Percentiles rank a stretch among this genome's conserved stretches.
These are phyloP conservation scores for Rhodocollybia butyracea DNA, from an alignment of 768 basidiomycete genomes.

Conservation along the genomic window DNA sequence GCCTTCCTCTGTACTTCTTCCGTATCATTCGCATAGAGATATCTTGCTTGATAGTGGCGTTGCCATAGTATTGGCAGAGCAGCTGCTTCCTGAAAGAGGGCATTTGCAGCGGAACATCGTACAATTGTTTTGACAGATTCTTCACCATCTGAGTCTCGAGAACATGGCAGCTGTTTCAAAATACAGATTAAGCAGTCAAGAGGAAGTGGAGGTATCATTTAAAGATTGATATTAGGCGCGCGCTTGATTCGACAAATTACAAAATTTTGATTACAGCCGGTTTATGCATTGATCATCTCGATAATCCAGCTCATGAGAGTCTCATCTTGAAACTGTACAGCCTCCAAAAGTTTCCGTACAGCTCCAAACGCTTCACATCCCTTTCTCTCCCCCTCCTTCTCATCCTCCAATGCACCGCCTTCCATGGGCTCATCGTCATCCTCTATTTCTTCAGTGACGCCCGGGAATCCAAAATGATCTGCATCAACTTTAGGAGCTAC, in stretches of 20 bases:
- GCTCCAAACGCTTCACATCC: conserved; percentile 67
- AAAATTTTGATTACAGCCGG: too few species aligned
- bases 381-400: conserved; percentile 65
- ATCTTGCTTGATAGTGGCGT: conserved; percentile 48
- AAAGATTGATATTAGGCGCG: conserved; percentile 24
- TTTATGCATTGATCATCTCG: conserved; percentile 54
- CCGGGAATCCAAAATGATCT: conserved; percentile 91
- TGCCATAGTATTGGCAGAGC: conserved; percentile 44
- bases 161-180: conserved; percentile 8
- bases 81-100: conserved; percentile 42
- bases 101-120: conserved; percentile 36
- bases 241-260: too few species aligned
- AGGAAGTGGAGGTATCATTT: conserved; percentile 8
- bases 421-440: conserved; percentile 51
- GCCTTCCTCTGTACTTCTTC: conserved; percentile 33
- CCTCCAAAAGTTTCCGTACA: conserved; percentile 42
- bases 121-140: conserved; percentile 25
- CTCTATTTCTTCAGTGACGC: conserved; percentile 73
- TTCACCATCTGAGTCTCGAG: not conserved
- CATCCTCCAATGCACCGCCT: conserved; percentile 46
- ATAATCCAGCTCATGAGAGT: conserved; percentile 52
- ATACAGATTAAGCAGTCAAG: conserved; percentile 12
- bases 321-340: conserved; percentile 47
- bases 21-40: conserved; percentile 34
- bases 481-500: conserved; percentile 67